These are phyloP conservation scores for Hyparrhenia diplandra DNA, from an alignment of 176 grass and related monocot species.

Conservation along the genomic window DNA sequence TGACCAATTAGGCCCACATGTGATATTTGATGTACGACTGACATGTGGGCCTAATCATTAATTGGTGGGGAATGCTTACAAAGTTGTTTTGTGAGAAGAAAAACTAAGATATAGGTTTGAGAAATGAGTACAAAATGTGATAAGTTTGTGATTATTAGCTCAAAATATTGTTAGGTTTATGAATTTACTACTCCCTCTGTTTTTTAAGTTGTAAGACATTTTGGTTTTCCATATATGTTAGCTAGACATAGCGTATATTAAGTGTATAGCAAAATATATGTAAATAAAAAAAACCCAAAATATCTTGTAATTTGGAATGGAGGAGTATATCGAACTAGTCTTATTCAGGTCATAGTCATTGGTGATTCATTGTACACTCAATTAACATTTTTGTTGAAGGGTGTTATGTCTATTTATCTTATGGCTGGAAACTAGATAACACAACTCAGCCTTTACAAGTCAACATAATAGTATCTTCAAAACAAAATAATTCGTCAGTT, in stretches of 20 bases:
- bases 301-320: too few species aligned
- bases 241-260: too few species aligned
- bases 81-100: background rate
- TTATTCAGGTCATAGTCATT: background rate
- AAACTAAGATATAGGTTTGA: background rate
- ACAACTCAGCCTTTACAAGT: background rate
- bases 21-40: background rate
- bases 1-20: background rate
- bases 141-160: background rate
- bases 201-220: too few species aligned
- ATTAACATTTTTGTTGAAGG: background rate
- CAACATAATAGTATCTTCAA: background rate
- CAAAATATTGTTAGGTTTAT: background rate
- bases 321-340: too few species aligned
- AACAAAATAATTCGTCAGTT: background rate
- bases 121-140: background rate
- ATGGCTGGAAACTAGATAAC: background rate
- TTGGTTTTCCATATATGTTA: too few species aligned
- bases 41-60: background rate
- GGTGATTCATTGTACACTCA: background rate
- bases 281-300: too few species aligned
- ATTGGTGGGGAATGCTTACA: background rate
- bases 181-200: background rate
- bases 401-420: background rate
- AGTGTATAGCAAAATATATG: too few species aligned